Conservation (phyloP, 2,329 filamentous ascomycete species). For the Pyricularia pennisetigena region DNA sequence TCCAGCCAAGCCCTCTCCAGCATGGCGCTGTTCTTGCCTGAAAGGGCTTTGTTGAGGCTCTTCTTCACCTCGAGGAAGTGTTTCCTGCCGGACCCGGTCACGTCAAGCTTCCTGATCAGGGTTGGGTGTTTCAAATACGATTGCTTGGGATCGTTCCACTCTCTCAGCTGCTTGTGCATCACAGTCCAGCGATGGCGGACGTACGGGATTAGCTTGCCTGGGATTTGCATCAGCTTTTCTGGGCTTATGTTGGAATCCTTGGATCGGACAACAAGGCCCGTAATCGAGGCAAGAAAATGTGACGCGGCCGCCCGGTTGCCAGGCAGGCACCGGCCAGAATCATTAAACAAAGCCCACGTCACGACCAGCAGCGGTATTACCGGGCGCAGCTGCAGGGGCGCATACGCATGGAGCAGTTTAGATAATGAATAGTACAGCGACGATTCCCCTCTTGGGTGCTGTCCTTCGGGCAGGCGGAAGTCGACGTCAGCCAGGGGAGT, state of each 20-base stretch:
- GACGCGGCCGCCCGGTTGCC: background rate
- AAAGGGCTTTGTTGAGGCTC: background rate
- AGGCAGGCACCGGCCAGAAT: slow-evolving; percentile 13
- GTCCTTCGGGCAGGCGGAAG: background rate
- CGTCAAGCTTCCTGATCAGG: slow-evolving; percentile 17
- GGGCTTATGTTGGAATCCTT: background rate
- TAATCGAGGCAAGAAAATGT: background rate
- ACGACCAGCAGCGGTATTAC: slow-evolving; percentile 25
- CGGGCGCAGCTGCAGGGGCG: slow-evolving; percentile 7
- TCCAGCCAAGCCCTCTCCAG: background rate
- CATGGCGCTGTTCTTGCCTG: background rate
- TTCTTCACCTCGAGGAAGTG: background rate
- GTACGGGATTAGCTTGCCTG: background rate
- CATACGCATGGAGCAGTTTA: slow-evolving; percentile 24
- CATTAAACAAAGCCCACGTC: slow-evolving; percentile 26
- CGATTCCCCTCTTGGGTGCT: background rate
- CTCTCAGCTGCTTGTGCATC: background rate
- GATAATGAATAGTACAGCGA: slow-evolving; percentile 16
- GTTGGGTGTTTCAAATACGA: background rate
- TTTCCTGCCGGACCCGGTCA: slow-evolving; percentile 2
- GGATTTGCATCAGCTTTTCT: background rate
- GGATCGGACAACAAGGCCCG: background rate
- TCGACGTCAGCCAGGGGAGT: slow-evolving; percentile 12
- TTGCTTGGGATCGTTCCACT: background rate
- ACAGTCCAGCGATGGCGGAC: background rate